Evolutionary conservation across 2,329 filamentous ascomycete species (phyloP), one percentile per base, ranked within the genome.

Genomic region (Fusarium aywerte): DNA sequence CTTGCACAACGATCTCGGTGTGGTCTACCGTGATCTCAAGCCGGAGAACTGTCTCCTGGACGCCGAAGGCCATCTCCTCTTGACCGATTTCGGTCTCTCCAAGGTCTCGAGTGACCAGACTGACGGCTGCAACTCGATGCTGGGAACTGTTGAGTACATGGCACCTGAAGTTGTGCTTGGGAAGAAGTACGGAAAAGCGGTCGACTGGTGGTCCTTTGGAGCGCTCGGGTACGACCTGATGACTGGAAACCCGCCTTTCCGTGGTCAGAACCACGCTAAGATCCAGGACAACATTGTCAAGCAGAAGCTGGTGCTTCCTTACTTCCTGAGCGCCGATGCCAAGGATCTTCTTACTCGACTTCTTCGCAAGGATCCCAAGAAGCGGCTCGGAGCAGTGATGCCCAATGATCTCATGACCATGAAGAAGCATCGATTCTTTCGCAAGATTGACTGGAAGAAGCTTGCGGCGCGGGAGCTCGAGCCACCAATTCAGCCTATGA

Each of bases 141-240:
- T 97, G 11, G 96, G 96, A 49, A 99, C 96, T 0, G 90, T 97
- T 59, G 96, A 98, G 77, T 99, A 99, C 85, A 99, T 99, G 96
- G 96, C 96, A 0, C 96, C 96, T 1, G 96, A 99, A 80, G 92
- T 99, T 50, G 89, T 99, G 62, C 87, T 90, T 65, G 94, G 93
- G 63, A 89, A 92, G 68, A 90, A 92, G 69, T 99, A 99, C 77
- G 94, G 95, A 74, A 95, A 94, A 78, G 90, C 93, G 2, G 96
- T 97, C 18, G 96, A 99, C 80, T 99, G 95, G 95, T 99, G 96
- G 96, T 97, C 94, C 6, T 90, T 99, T 44, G 96, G 96, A 33
- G 94, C 95, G 4, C 86, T 99, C 43, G 93, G 92, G 32, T 97
- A 90, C 78, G 96, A 99, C 77, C 84, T 99, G 33, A 89, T 99